Base-by-base conservation (phyloP, 1,284 basidiomycete genomes). In the Schizopora paradoxa region DNA sequence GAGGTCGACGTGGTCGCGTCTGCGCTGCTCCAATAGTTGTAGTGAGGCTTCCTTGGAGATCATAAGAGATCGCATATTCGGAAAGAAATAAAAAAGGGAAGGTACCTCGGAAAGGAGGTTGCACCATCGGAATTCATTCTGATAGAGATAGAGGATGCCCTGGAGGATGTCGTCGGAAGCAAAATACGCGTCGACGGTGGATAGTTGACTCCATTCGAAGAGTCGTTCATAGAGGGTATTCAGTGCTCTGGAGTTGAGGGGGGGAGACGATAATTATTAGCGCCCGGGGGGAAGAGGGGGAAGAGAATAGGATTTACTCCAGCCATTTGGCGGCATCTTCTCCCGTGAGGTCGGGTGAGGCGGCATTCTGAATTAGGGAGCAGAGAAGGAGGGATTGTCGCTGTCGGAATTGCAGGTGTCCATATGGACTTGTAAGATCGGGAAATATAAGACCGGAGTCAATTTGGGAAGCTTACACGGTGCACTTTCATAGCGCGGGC, bases 401-500 rank as follows among this genome's bases (percentile, higher is more conserved):
- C 41, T 43, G 18, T 2, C 7, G 25, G 14, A 31, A 18, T 38
- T n/a, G n/a, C n/a, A n/a, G n/a, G n/a, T n/a, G n/a, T n/a, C n/a
- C n/a, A n/a, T n/a, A n/a, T n/a, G n/a, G n/a, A n/a, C n/a, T n/a
- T n/a, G n/a, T n/a, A n/a, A n/a, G n/a, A n/a, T n/a, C n/a, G n/a
- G n/a, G 39, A 41, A 18, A 3, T 41, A 11, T 14, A n/a, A 14
- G 27, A n/a, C 11, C n/a, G 14, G 18, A 27, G 22, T 25, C 3
- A 6, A 18, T 26, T 18, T 19, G 18, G 22, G 16, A 41, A 2
- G 31, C 39, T 13, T 13, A 41, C 39, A n/a, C 39, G 22, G 25
- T 41, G 39, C 16, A 41, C 39, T 28, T 41, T 41, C 39, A 41
- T 41, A 14, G 14, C 18, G 26, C 40, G 26, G 8, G 40, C 40